Evolutionary conservation across 1,284 basidiomycete genomes (phyloP), one percentile per base, ranked within the genome.

Genomic region (Phylloporus sp.): DNA sequence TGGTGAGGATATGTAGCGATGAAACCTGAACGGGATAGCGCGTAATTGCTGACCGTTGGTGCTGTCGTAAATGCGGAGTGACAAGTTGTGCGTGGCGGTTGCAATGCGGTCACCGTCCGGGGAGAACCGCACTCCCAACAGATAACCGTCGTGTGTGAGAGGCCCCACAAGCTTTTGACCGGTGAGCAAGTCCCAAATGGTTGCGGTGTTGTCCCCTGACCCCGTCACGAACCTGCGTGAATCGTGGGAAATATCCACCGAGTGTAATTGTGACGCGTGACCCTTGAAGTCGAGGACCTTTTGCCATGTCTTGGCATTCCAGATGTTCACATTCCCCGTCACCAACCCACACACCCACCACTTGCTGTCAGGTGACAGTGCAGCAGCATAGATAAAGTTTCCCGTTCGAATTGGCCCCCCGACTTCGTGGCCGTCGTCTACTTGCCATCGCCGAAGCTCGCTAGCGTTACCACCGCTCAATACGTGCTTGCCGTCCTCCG

Each of bases 101-200:
- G 64, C 64, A n/a, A 65, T 44, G 49, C 60, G 37, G 32, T 39
- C 26, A 12, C 47, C 50, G 3, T 62, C 32, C 3, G 60, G 62
- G 24, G 62, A 52, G 32, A 53, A 53, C 20, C 34, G 37, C 52
- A 17, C 52, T 20, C n/a, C 32, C 4, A 12, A 6, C 24, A 53
- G n/a, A 17, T 17, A 15, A n/a, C 39, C 24, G 17, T 26, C 15
- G 18, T 53, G 52, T 13, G 18, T 12, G 17, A 53, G 34, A 5
- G 52, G 52, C 18, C 34, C 52, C 20, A 53, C n/a, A 17, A 53
- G 34, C 8, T 22, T 31, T 26, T 26, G 2, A 2, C 52, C 34
- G 18, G 34, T 37, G 3, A 24, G 32, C 22, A 53, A n/a, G 17
- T 39, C 34, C 52, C 52, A 53, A 34, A 53, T 53, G 34, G 28